Evolutionary conservation across 2,329 filamentous ascomycete species (phyloP).

Genomic region (Podosphaera leucotricha): DNA sequence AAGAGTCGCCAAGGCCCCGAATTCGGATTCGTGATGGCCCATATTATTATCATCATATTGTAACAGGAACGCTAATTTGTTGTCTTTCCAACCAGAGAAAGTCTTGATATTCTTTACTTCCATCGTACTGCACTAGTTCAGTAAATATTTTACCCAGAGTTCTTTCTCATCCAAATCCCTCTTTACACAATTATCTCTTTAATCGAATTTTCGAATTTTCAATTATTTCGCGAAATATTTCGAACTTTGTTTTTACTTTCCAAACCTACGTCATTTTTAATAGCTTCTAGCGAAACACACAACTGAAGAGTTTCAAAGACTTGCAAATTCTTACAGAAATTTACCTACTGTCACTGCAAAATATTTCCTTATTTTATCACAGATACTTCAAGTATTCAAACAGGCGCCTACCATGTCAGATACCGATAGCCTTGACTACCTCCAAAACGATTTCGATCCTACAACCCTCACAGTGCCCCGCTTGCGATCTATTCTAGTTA

Average conservation of each 20-base stretch:
- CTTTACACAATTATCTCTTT: background rate
- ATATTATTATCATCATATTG: background rate
- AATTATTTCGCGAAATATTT: no score
- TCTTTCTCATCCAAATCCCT: background rate
- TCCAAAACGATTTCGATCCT: conserved; percentile 71
- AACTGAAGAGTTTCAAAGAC: background rate
- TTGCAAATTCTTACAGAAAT: background rate
- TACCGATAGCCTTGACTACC: conserved; percentile 50
- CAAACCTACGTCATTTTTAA: background rate
- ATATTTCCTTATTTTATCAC: background rate
- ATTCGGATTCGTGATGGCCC: no score
- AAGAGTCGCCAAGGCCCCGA: no score
- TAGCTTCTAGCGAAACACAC: background rate
- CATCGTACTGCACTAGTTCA: background rate
- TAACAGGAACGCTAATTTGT: background rate
- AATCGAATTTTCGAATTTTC: background rate
- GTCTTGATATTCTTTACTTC: background rate
- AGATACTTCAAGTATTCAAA: background rate
- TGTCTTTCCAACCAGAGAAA: background rate
- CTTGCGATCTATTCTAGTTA: conserved; percentile 74
- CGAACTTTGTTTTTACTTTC: background rate
- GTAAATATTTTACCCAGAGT: background rate
- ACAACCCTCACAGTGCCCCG: conserved; percentile 64
- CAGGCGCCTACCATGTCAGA: conserved; percentile 28
- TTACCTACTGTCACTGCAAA: background rate